These are phyloP conservation scores for Colletotrichum gigasporum DNA, from an alignment of 2,329 filamentous ascomycete genomes.

Conservation along the genomic window DNA sequence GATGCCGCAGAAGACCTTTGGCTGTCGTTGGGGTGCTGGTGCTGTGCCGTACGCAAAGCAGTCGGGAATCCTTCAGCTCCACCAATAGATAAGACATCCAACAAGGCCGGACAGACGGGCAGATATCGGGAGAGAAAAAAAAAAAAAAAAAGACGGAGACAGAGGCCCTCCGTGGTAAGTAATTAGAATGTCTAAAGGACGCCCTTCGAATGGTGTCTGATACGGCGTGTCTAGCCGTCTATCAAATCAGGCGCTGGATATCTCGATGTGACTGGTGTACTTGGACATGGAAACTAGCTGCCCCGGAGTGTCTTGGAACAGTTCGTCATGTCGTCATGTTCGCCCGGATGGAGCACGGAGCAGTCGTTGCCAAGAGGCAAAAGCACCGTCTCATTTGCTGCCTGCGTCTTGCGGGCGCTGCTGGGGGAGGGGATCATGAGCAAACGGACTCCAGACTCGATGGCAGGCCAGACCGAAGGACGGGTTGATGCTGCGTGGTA, in stretches of 20 bases:
- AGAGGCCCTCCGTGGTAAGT: background rate
- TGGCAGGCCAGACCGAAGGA: too few relatives aligned
- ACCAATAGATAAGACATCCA: slow-evolving; percentile 19
- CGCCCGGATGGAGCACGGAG: background rate
- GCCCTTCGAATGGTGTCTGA: background rate
- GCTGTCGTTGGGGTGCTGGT: background rate
- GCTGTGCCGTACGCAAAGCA: slow-evolving; percentile 8
- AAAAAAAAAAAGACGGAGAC: too few relatives aligned
- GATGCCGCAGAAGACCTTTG: background rate
- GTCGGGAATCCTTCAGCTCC: slow-evolving; percentile 21
- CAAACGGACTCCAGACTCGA: too few relatives aligned
- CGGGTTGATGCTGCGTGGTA: too few relatives aligned
- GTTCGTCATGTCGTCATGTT: slow-evolving; percentile 1
- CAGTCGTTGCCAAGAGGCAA: slow-evolving; percentile 1
- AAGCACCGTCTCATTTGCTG: background rate
- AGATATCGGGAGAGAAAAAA: too few relatives aligned
- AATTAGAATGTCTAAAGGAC: slow-evolving; percentile 15
- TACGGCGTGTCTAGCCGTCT: background rate
- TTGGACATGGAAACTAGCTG: too few relatives aligned
- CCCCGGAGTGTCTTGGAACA: background rate
- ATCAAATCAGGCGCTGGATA: background rate
- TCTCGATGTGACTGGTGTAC: background rate
- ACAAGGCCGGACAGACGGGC: background rate
- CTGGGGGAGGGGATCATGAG: background rate
- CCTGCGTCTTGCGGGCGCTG: background rate